Evolutionary conservation across 345 rosid genomes (phyloP).

Genomic region (Eucalyptus sp.): DNA sequence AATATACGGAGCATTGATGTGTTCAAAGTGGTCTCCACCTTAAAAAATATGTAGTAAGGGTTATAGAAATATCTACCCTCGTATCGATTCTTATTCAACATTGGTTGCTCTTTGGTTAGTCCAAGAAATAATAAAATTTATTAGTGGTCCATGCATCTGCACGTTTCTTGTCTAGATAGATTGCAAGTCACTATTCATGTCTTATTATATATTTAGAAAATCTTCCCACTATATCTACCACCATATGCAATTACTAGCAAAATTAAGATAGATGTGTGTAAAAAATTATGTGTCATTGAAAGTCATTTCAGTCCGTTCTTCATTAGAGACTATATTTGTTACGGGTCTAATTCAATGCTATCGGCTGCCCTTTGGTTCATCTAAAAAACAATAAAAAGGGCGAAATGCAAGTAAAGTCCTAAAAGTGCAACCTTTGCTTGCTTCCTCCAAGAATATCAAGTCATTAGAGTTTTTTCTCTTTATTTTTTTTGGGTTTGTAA

Average conservation of each 20-base stretch:
- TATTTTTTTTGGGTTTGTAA: too few relatives aligned
- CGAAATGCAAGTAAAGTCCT: not conserved
- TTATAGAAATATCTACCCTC: too few relatives aligned
- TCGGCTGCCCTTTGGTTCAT: rapidly evolving
- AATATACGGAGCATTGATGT: too few relatives aligned
- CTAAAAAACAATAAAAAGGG: too few relatives aligned
- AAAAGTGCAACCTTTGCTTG: not conserved
- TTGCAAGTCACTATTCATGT: not conserved
- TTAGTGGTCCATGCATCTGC: too few relatives aligned
- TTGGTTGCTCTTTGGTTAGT: not conserved
- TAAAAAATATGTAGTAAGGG: too few relatives aligned
- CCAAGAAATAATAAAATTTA: too few relatives aligned
- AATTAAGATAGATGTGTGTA: not conserved
- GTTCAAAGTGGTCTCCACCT: too few relatives aligned
- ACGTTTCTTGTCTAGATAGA: too few relatives aligned
- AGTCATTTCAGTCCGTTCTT: rapidly evolving
- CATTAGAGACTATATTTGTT: not conserved
- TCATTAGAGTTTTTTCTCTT: not conserved
- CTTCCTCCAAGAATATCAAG: not conserved
- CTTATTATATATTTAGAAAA: too few relatives aligned
- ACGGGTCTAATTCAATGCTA: not conserved
- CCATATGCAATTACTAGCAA: not conserved
- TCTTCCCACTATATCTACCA: not conserved
- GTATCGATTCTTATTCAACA: too few relatives aligned
- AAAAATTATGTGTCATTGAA: not conserved